phyloP scores from a whole-genome alignment of 2,329 filamentous ascomycete genomes.

The Ophiostoma montium region DNA sequence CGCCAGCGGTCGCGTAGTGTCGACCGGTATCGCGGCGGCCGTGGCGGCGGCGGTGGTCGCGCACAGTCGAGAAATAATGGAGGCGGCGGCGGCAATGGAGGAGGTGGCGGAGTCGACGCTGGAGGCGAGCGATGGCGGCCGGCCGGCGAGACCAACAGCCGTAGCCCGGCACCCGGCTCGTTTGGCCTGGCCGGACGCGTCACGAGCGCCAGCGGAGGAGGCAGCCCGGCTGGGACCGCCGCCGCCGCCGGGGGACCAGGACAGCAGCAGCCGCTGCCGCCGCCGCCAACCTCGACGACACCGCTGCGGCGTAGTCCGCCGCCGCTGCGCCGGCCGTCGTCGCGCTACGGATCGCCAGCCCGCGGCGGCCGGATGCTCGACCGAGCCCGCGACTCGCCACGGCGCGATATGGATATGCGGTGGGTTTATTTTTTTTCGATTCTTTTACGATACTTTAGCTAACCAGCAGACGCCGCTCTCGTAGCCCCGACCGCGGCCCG shows the following conservation, averaged over 20 bases:
- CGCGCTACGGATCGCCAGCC: slow-evolving; percentile 22
- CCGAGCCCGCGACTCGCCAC: slow-evolving; percentile 24
- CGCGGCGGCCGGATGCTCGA: slow-evolving; percentile 15
- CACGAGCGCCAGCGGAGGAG: neutral
- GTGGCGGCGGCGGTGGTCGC: slow-evolving; percentile 24
- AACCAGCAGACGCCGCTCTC: slow-evolving; percentile 36
- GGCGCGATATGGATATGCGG: slow-evolving; percentile 22
- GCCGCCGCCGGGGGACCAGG: neutral
- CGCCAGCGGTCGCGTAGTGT: slow-evolving; percentile 28
- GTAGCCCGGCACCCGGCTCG: slow-evolving; percentile 20
- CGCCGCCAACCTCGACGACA: neutral
- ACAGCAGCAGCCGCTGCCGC: neutral
- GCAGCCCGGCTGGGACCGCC: neutral
- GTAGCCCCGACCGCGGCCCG: slow-evolving; percentile 37
- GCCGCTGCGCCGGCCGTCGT: slow-evolving; percentile 20
- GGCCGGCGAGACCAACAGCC: slow-evolving; percentile 23
- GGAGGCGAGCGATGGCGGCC: slow-evolving; percentile 17
- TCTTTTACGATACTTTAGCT: too few relatives aligned
- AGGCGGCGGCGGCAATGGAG: slow-evolving; percentile 22
- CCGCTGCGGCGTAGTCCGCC: neutral
- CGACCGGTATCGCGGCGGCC: slow-evolving; percentile 26
- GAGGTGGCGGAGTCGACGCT: too few relatives aligned
- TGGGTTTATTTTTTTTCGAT: too few relatives aligned
- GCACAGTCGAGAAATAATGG: slow-evolving; percentile 15
- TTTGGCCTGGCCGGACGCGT: neutral